phyloP scores from a whole-genome alignment of 2,329 filamentous ascomycete species.

The Aspergillus sp. region DNA sequence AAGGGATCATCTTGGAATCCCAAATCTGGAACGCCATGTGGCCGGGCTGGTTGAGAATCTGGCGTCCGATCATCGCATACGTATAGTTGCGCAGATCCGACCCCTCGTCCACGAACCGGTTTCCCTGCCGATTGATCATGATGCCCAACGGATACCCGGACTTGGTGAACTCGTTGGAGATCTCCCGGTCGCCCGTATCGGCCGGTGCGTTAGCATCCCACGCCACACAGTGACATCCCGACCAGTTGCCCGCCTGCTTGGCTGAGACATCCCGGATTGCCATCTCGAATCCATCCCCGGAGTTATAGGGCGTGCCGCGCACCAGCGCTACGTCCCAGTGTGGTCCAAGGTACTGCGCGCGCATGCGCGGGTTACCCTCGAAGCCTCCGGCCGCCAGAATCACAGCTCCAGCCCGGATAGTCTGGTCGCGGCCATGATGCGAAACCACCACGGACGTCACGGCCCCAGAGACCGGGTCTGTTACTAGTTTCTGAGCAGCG shows the following conservation, averaged over 20 bases:
- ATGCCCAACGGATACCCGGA: slow-evolving; percentile 68
- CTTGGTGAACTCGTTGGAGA: slow-evolving; percentile 69
- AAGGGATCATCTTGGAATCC: slow-evolving; percentile 56
- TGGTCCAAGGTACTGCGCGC: slow-evolving; percentile 58
- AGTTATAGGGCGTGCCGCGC: slow-evolving; percentile 66
- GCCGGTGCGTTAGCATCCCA: slow-evolving; percentile 66
- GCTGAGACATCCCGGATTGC: slow-evolving; percentile 56
- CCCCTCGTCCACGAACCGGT: slow-evolving; percentile 68
- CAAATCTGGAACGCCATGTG: slow-evolving; percentile 66
- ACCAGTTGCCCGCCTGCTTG: slow-evolving; percentile 60
- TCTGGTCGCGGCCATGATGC: slow-evolving; percentile 11
- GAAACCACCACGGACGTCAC: slow-evolving; percentile 27
- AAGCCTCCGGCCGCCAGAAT: slow-evolving; percentile 60
- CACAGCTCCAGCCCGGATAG: slow-evolving; percentile 26
- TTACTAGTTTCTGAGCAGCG: slow-evolving; percentile 36
- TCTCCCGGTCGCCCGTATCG: slow-evolving; percentile 57
- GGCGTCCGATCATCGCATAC: slow-evolving; percentile 66
- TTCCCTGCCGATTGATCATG: slow-evolving; percentile 62
- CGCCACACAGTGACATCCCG: slow-evolving; percentile 64
- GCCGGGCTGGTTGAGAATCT: slow-evolving; percentile 61
- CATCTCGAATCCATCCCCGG: slow-evolving; percentile 59
- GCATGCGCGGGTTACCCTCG: slow-evolving; percentile 61
- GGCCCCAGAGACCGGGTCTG: slow-evolving; percentile 20
- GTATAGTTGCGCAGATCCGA: slow-evolving; percentile 67
- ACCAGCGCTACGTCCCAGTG: slow-evolving; percentile 66